Percentiles rank a stretch among this genome's conserved stretches.
Conservation (phyloP, 306 rosid species). For the Fragaria vesca region DNA sequence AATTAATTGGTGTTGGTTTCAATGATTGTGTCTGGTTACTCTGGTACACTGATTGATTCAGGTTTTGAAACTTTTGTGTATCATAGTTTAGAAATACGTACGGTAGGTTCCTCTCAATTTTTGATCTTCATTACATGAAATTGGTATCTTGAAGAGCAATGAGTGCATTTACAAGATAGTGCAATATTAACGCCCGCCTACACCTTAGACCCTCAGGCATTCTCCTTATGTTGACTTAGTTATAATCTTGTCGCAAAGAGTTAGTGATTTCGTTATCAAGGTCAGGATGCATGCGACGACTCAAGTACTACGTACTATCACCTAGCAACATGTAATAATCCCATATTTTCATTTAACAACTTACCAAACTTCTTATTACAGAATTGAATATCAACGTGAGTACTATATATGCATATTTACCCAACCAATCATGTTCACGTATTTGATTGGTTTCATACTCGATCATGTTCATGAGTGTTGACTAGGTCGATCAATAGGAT, state of each 20-base stretch:
- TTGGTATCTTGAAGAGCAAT: not conserved
- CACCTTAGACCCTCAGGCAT: not conserved
- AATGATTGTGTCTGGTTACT: conserved; percentile 3
- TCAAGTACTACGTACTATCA: not conserved
- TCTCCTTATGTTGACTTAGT: not conserved
- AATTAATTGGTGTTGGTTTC: conserved; percentile 21
- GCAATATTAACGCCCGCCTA: not conserved
- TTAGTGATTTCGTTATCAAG: not conserved
- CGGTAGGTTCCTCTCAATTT: not conserved
- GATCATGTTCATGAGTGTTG: too few species aligned
- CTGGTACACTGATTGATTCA: not conserved
- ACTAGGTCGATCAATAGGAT: too few species aligned
- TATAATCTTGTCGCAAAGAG: not conserved
- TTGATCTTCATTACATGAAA: not conserved
- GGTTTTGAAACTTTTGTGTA: not conserved
- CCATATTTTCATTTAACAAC: too few species aligned
- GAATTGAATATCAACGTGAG: too few species aligned
- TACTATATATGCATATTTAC: too few species aligned
- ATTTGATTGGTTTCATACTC: too few species aligned
- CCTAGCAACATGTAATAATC: not conserved
- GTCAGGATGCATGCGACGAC: not conserved
- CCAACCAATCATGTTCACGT: too few species aligned
- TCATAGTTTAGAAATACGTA: not conserved
- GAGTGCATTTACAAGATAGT: not conserved
- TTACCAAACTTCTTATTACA: too few species aligned